phyloP scores from a whole-genome alignment of 306 rosid genomes.

The Delonix regia region DNA sequence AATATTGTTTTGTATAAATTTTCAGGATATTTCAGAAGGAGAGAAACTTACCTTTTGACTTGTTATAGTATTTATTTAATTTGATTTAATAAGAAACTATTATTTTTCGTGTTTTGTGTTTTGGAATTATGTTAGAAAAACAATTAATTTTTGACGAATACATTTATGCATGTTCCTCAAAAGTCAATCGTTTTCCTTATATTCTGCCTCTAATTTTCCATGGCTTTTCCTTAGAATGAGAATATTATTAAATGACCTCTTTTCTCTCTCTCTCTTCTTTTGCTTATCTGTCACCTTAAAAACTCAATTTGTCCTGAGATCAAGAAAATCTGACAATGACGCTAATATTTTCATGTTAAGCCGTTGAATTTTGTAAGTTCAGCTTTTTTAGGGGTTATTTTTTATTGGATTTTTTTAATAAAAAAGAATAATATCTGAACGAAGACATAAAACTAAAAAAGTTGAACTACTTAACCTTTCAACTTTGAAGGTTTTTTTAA shows the following conservation, averaged over 20 bases:
- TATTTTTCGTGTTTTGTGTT: no score
- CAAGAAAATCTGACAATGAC: background rate
- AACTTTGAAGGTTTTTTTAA: background rate
- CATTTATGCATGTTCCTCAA: background rate
- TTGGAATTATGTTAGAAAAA: no score
- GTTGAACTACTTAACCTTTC: no score
- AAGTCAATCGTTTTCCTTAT: slow-evolving; percentile 31
- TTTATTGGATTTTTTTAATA: no score
- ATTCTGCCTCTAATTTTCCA: slow-evolving; percentile 19
- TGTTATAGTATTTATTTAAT: no score
- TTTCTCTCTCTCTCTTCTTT: background rate
- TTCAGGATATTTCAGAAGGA: no score
- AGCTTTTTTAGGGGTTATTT: background rate
- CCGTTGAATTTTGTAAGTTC: background rate
- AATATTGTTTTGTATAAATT: no score
- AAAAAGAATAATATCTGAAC: no score
- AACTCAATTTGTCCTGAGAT: background rate
- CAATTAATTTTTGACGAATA: background rate
- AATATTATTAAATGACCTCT: background rate
- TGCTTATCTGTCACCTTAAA: slow-evolving; percentile 18
- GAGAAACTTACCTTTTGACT: no score
- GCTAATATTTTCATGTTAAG: background rate
- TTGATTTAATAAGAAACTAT: no score
- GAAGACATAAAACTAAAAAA: no score
- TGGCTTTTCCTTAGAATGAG: background rate